Evolutionary conservation across 2,329 filamentous ascomycete species (phyloP), one percentile per base, ranked within the genome.

Genomic region (Botrytis byssoidea): DNA sequence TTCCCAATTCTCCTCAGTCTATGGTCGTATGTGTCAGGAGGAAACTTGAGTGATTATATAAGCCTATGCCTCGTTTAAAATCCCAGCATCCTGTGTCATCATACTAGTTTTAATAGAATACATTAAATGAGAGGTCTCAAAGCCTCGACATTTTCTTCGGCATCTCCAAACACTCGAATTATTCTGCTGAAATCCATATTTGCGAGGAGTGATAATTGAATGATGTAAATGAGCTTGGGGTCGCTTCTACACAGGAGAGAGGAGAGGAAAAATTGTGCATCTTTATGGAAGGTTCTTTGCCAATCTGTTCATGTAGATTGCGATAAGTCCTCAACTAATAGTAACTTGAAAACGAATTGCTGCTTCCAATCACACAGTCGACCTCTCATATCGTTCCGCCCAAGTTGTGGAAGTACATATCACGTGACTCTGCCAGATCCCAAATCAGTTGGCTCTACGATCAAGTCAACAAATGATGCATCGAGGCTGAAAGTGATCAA

Each of bases 31-130:
- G 48, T 51, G 48, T 1, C 4, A 14, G 1, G 4, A 0, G 0
- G 0, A 0, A 10, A 0, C 4, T 0, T 14, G 22, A 9, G 1
- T 4, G 4, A 0, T 0, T 4, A 16, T 16, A 8, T 55, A 29
- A 32, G 32, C 32, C 2, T 32, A 3, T 32, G 32, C 25, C 6
- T 7, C 4, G 1, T 8, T 16, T 8, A 3, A 8, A 5, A 3
- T 1, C 5, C 16, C 6, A n/a, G 14, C 2, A 55, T 29, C 6
- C 51, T 55, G 14, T 55, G 14, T 29, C 14, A 29, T n/a, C 6
- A 16, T 7, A n/a, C 14, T 16, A 55, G 12, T n/a, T 55, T 14
- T 1, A 29, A 7, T 16, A 16, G 14, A 16, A 55, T n/a, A 29
- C 51, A 29, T 55, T 14, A 29, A 29, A n/a, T 55, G 8, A 55